Evolutionary conservation across 768 basidiomycete genomes (phyloP), one percentile per base, ranked within the genome.

Genomic region (Trametes cubensis): DNA sequence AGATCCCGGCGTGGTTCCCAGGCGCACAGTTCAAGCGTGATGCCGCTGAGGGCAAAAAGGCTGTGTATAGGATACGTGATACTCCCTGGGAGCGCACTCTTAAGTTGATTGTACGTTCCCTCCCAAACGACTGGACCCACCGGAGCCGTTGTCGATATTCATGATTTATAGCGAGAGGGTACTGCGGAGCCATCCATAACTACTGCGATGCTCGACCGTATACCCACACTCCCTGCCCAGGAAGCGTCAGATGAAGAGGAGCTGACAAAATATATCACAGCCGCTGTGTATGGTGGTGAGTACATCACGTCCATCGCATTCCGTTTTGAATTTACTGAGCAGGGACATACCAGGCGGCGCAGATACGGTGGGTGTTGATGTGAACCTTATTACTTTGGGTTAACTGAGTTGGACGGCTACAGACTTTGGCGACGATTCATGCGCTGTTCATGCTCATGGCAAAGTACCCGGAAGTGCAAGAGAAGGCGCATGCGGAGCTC

Each of bases 401-500:
- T 15, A 21, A 54, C 20, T 17, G 20, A 28, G 2, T 17, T n/a
- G n/a, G n/a, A n/a, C 41, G 21, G 5, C 48, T 8, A 23, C 62
- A 72, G 72, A 71, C 67, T 5, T 65, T 62, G 2, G 65, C 70
- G 2, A 42, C 67, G 8, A 50, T 70, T 0, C 55, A 58, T n/a
- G 60, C 64, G 5, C 70, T 74, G 60, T 62, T 69, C 39, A 62
- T 72, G 15, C 67, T 69, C 0, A 70, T 72, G 67, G 63, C 66
- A 3, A 55, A 66, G 11, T 59, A 67, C 55, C 75, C 74, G 18
- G 67, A 70, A 11, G 67, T 69, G 0, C 70, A 70, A 49, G 45
- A 50, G 38, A 63, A 61, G 25, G 73, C 70, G 1, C 71, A 72
- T 23, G 66, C 67, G 4, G 73, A 74, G 55, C 55, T 73, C n/a